Conservation (phyloP, 805 yeast species). For the Metschnikowia dekortorum region DNA sequence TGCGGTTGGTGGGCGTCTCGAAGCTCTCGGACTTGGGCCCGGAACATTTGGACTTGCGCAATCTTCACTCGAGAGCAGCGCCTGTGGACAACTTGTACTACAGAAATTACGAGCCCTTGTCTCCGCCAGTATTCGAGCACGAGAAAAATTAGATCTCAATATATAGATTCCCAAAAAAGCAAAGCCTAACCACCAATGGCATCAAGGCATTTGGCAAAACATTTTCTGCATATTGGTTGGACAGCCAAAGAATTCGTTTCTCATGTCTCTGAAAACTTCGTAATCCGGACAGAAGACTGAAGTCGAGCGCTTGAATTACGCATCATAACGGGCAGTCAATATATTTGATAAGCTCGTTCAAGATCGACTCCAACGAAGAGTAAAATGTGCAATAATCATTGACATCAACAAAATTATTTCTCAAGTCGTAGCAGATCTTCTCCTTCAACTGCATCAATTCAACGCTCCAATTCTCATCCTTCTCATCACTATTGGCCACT, state of each 20-base stretch:
- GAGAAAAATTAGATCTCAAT: background rate
- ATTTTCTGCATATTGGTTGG: no score
- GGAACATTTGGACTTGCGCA: slow-evolving; percentile 13
- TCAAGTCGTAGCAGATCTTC: slow-evolving; percentile 37
- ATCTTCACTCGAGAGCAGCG: slow-evolving; percentile 6
- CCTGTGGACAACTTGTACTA: slow-evolving; percentile 12
- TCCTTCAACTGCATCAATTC: slow-evolving; percentile 34
- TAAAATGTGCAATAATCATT: slow-evolving; percentile 44
- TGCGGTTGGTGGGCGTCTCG: slow-evolving; percentile 75
- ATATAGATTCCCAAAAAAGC: background rate
- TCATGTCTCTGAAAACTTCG: background rate
- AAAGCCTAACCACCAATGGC: no score
- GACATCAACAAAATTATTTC: slow-evolving; percentile 40
- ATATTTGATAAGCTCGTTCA: slow-evolving; percentile 37
- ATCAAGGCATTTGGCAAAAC: no score
- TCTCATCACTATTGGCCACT: background rate
- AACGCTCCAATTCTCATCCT: slow-evolving; percentile 15
- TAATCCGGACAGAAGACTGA: background rate
- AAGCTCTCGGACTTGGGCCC: slow-evolving; percentile 29
- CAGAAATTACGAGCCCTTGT: slow-evolving; percentile 14
- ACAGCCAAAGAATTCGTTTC: background rate
- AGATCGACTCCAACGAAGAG: slow-evolving; percentile 36
- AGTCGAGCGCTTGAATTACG: background rate
- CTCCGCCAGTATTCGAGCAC: slow-evolving; percentile 10
- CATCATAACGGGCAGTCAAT: slow-evolving; percentile 16